Base-by-base conservation (phyloP, 352 stramenopile species). In the Aphanomyces cochlioides region DNA sequence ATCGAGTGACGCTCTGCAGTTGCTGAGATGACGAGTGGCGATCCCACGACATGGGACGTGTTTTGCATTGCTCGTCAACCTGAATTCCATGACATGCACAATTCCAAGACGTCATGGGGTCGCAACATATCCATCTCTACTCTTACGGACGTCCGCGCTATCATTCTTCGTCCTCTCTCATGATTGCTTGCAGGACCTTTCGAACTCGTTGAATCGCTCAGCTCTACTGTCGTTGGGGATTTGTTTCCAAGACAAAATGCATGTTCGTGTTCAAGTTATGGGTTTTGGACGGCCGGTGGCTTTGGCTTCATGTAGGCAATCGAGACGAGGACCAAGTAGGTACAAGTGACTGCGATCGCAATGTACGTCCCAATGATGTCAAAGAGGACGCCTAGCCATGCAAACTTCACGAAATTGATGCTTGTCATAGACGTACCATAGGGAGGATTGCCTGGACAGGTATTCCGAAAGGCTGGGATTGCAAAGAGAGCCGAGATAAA, bases 401-500 rank as follows among this genome's bases (percentile, higher is more conserved):
- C 1, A 28, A 53, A 53, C 1, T 53, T 13, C 1, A 53, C n/a
- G 45, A 53, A n/a, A 13, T 53, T n/a, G 2, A 53, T 53, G 12
- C 12, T n/a, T n/a, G 45, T 1, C n/a, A n/a, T 53, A 2, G 45
- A 53, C 43, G 48, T 19, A 57, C 59, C 59, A 57, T 67, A 67
- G 8, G 59, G 59, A n/a, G 47, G 15, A 57, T 37, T 34, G 19
- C 59, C 59, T 6, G 59, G 59, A 7, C 19, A 34, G 8, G 59
- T 67, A 56, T 67, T 67, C 5, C 59, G 59, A 39, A 67, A 67
- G 6, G 43, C 43, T 28, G 59, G 59, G 13, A 67, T 56, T 12
- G 43, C 59, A 57, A 67, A 53, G 19, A 67, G 43, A 36, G 19
- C 59, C 40, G 59, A 67, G 47, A 67, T 53, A 40, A 53, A 67